Evolutionary conservation across 768 basidiomycete species (phyloP), one percentile per base, ranked within the genome.

Genomic region (Collybia sordida): DNA sequence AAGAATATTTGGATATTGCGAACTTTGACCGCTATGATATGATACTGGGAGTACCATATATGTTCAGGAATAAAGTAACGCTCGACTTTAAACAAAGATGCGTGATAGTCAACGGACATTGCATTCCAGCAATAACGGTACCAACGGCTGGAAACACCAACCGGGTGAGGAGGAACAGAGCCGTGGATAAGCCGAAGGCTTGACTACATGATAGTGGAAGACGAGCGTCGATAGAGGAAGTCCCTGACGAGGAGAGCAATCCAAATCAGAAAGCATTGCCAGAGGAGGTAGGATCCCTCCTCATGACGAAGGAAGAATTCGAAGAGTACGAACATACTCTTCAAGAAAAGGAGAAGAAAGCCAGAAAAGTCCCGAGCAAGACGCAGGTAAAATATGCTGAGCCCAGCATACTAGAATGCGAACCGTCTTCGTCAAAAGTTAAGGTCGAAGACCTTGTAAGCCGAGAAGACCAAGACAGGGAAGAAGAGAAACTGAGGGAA

Each of bases 21-120:
- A 74, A 74, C 34, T 56, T 73, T 9, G 67, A 72, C 41, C 51
- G 50, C 3, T 74, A 72, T 47, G 66, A 73, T 25, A 49, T 63
- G 42, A 63, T 75, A 0, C 55, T 75, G 0, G 69, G 73, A 0
- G 68, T 61, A 4, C 66, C 66, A 2, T 74, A 69, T 40, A 65
- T 72, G 57, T 42, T 42, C 0, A 42, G 49, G 17, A 53, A 67
- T 37, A 46, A 50, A 7, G 63, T 65, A 0, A 12, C 53, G 0
- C 47, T 71, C 2, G 62, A 69, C 45, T 66, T 71, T 31, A 49
- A 45, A 1, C 42, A 31, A 0, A 49, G 59, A 12, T n/a, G 39
- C 2, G 44, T 69, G 15, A 2, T 18, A 1, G 25, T 61, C 0
- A 44, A 50, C 18, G 59, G 57, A 3, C 12, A 35, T 8, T 28